Evolutionary conservation across 176 grass and related monocot species (phyloP), one percentile per base, ranked within the genome.

Genomic region (Rhynchospora tenuis): DNA sequence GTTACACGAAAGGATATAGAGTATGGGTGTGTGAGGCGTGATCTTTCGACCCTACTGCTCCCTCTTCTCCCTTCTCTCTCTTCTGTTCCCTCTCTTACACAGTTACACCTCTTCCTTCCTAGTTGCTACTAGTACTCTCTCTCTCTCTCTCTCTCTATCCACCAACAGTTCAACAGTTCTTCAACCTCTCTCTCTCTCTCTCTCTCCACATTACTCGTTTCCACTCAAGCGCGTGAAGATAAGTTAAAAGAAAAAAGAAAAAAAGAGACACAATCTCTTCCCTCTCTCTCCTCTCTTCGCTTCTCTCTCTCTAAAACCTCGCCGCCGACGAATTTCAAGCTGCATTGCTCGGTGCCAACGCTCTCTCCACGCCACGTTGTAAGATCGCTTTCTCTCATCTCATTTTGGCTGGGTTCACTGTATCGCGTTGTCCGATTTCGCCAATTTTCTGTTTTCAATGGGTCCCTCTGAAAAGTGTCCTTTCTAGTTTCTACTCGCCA

Each of bases 351-450:
- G 15, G 55, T 80, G 77, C 17, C 13, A 16, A 5, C 76, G 58
- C 9, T 71, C 46, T 73, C 23, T 85, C 26, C 11, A 31, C 50
- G 12, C 20, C 14, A 62, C 23, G 38, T 59, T 20, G 22, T 75
- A 22, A 83, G 65, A 80, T 85, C 77, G 45, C 84, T 51, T 82
- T 86, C 88, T 57, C 78, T 86, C 69, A 71, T 85, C 68, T 70
- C 84, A 84, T 92, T 92, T 64, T 78, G 48, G 85, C 76, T 79
- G 76, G 51, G 23, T 57, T 79, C 23, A 79, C 76, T 79, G 84
- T 78, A 19, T 55, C 19, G 23, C 19, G 12, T 38, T 3, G 27
- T 82, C 48, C 28, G 7, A 86, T 86, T 55, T 2, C 52, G 20
- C 62, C 4, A 43, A 50, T 47, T 24, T 61, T 7, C 71, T 68